A percentile compares a stretch with the other conserved stretches of the same genome.
These are phyloP conservation scores for Emergomyces orientalis DNA, from an alignment of 2,329 filamentous ascomycete genomes.

Conservation along the genomic window DNA sequence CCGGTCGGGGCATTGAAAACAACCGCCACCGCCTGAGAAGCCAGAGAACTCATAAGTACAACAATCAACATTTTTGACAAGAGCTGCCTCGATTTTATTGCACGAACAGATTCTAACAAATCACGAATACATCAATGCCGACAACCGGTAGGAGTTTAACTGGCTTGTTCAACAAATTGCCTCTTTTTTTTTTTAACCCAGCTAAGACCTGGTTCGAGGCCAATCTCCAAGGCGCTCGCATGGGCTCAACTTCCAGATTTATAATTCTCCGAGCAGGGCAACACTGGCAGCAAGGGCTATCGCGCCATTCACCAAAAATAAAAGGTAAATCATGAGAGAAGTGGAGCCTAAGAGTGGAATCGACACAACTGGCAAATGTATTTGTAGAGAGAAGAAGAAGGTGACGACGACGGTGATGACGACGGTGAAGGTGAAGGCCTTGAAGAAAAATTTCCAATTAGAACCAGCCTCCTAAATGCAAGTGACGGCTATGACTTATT, in stretches of 20 bases:
- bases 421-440: no score
- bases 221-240: background rate
- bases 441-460: no score
- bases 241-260: background rate
- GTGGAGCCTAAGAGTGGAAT: background rate
- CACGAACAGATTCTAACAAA: background rate
- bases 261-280: background rate
- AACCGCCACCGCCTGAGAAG: conserved; percentile 4
- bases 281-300: background rate
- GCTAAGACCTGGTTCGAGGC: background rate
- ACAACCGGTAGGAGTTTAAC: background rate
- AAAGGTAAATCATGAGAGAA: background rate
- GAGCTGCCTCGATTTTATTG: conserved; percentile 1
- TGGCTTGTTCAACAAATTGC: conserved; percentile 2
- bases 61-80: conserved; percentile 6
- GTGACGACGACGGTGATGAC: no score
- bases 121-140: background rate
- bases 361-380: background rate
- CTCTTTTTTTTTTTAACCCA: conserved; percentile 5
- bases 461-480: no score
- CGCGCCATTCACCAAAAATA: background rate
- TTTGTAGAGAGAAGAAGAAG: background rate
- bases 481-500: no score
- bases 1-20: background rate
- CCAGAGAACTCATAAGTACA: background rate